Base-by-base conservation (phyloP, 352 stramenopile genomes). In the Globisporangium irregulare region DNA sequence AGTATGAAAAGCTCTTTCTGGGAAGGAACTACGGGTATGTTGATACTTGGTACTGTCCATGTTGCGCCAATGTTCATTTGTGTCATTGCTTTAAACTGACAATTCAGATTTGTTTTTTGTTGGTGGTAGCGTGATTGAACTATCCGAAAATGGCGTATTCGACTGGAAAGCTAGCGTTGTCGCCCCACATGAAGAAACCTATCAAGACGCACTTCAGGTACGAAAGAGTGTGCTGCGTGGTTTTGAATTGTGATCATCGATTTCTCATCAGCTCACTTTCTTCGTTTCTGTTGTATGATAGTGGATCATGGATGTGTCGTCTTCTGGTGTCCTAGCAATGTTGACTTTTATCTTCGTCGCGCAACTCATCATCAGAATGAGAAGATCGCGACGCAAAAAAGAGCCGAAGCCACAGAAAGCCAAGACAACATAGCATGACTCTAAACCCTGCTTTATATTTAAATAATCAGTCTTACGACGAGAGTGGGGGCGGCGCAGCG, bases 21-120 rank as follows among this genome's bases (percentile, higher is more conserved):
- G 84, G 84, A 6, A 73, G 81, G 5, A 92, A 92, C 68, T 92
- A 89, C 59, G 82, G 79, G 80, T 92, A 65, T 50, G 74, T 66
- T 41, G 24, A 2, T 55, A 53, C 20, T 50, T 41, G 24, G 7
- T 38, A 18, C 6, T 64, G 43, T 36, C 10, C 18, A 4, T 59
- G 25, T 12, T 50, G 18, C 4, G 18, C 8, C n/a, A 43, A 9
- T 4, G 36, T 48, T 12, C 0, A 32, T 32, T 32, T 50, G 41
- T 9, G 15, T 5, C 41, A 2, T 50, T 22, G 41, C 14, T 8
- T 20, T n/a, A 50, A n/a, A 50, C 18, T 51, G 6, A 24, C 18
- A 12, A 9, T 8, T 12, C 5, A 24, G 43, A 5, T 51, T 51
- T 12, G 43, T 12, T 48, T 10, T n/a, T 7, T 62, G 6, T 53